Conservation (phyloP, 2,329 filamentous ascomycete genomes). For the Aspergillus tamarii region DNA sequence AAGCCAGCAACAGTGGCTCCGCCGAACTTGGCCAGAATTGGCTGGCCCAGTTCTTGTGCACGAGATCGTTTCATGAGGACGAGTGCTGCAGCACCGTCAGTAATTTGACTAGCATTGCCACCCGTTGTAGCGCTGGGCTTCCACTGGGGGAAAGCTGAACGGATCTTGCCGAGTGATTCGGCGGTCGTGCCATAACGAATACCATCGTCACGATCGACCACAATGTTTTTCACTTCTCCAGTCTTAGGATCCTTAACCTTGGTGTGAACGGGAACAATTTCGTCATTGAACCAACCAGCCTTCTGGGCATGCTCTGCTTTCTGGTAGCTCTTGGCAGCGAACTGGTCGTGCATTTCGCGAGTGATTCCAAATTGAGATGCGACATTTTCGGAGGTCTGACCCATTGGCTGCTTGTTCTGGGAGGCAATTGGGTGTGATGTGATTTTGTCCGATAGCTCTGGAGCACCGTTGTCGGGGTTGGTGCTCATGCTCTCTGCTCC, state of each 20-base stretch:
- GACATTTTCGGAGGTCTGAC: slow-evolving; percentile 88
- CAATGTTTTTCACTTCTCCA: slow-evolving; percentile 76
- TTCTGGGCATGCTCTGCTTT: slow-evolving; percentile 83
- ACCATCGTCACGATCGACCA: slow-evolving; percentile 81
- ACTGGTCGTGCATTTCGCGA: slow-evolving; percentile 75
- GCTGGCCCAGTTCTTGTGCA: slow-evolving; percentile 80
- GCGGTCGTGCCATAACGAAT: slow-evolving; percentile 79
- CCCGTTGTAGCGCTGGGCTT: slow-evolving; percentile 82
- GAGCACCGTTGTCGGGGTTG: slow-evolving; percentile 79
- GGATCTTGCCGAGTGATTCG: slow-evolving; percentile 82
- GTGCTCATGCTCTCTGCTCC: slow-evolving; percentile 92
- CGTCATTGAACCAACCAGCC: slow-evolving; percentile 80
- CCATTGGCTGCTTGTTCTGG: slow-evolving; percentile 95
- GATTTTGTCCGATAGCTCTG: slow-evolving; percentile 81
- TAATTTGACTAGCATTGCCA: slow-evolving; percentile 90
- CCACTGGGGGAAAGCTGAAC: slow-evolving; percentile 77
- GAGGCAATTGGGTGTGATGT: slow-evolving; percentile 74
- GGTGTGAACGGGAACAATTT: slow-evolving; percentile 81
- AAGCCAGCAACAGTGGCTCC: slow-evolving; percentile 81
- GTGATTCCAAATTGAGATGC: slow-evolving; percentile 74
- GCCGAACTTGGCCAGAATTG: slow-evolving; percentile 86
- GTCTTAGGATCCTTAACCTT: slow-evolving; percentile 86
- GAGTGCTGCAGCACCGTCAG: slow-evolving; percentile 87
- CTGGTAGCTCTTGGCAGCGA: slow-evolving; percentile 82
- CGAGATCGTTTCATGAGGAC: slow-evolving; percentile 89